Conservation (phyloP, 2,329 filamentous ascomycete species). For the Penicillium psychrosexuale region DNA sequence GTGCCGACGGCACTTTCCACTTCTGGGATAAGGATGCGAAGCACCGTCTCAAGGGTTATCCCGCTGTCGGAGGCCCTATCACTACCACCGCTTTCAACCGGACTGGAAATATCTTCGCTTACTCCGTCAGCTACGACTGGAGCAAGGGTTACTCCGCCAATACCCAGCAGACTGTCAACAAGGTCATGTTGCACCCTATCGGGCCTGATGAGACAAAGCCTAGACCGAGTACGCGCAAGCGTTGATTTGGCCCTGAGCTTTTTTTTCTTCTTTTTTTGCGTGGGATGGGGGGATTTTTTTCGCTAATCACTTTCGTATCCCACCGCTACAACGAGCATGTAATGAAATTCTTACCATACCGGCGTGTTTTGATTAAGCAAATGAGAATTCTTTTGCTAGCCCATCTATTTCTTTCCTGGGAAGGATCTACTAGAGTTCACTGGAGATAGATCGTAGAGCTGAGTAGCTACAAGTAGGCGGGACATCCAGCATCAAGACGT, state of each 20-base stretch:
- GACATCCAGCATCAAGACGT: neutral
- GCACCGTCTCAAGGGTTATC: conserved; percentile 85
- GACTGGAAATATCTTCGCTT: conserved; percentile 78
- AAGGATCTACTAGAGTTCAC: neutral
- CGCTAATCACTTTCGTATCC: conserved; percentile 10
- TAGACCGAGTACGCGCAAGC: conserved; percentile 46
- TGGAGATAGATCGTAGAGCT: neutral
- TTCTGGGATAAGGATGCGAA: conserved; percentile 84
- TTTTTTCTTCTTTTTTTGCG: conserved; percentile 2
- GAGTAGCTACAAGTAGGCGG: neutral
- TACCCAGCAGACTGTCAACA: conserved; percentile 65
- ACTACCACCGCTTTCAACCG: conserved; percentile 88
- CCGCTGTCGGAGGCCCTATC: conserved; percentile 79
- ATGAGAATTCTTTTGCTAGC: conserved; percentile 14
- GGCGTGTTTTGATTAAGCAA: conserved; percentile 24
- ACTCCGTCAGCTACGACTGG: conserved; percentile 96
- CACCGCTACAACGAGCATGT: conserved; percentile 26
- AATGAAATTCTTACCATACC: conserved; percentile 24
- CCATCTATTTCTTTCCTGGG: neutral
- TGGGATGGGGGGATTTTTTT: neutral
- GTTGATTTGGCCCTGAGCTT: conserved; percentile 25
- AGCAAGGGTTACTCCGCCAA: conserved; percentile 91
- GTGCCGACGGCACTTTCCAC: conserved; percentile 85
- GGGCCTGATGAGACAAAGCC: conserved; percentile 62
- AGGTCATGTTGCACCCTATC: conserved; percentile 82